Percentiles rank a stretch among this genome's conserved stretches.
phyloP scores from a whole-genome alignment of 345 rosid species.

The Salix caprea region DNA sequence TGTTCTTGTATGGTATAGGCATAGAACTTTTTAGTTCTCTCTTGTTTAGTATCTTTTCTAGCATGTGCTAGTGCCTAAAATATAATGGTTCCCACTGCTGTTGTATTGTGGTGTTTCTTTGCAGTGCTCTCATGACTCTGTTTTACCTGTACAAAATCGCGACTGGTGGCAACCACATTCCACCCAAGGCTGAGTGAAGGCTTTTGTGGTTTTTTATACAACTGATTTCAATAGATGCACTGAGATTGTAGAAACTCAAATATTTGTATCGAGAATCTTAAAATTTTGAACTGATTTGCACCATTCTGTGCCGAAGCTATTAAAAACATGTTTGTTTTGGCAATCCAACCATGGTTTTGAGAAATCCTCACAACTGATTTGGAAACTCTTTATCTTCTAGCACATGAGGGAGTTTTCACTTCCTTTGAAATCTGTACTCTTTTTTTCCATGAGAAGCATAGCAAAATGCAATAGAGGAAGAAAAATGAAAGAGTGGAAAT shows the following conservation, averaged over 20 bases:
- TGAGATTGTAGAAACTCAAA: background rate
- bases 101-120: conserved; percentile 4
- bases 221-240: conserved; percentile 2
- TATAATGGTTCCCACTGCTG: background rate
- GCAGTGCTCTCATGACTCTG: conserved; percentile 87
- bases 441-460: background rate
- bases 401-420: background rate
- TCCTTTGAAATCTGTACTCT: background rate
- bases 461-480: background rate
- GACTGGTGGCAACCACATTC: conserved; percentile 76
- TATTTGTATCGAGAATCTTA: background rate
- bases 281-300: background rate
- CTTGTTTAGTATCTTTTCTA: background rate
- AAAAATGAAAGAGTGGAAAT: background rate
- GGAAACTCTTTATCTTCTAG: background rate
- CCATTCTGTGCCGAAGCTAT: background rate
- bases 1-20: background rate
- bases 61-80: background rate
- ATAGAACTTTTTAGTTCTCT: background rate
- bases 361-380: no score
- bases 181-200: conserved; percentile 66
- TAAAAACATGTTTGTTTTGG: no score
- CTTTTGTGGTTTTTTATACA: background rate
- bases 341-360: no score
- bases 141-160: conserved; percentile 82